Percentiles rank a stretch among this genome's conserved stretches.
These are phyloP conservation scores for Blechomonas ayalai DNA, from an alignment of 208 protist species.

Conservation along the genomic window DNA sequence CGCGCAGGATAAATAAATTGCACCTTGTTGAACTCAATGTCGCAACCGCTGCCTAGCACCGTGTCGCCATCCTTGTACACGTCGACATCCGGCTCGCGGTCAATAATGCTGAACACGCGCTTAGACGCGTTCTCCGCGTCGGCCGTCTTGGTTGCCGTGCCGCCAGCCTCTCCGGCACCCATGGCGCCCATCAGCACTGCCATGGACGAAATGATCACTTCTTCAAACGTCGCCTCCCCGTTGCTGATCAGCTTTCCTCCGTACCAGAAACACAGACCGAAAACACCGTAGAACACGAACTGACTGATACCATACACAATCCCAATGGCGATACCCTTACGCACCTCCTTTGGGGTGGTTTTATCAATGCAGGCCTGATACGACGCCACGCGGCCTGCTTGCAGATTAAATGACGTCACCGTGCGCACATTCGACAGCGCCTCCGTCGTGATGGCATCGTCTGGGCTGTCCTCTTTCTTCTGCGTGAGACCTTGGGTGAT, in stretches of 20 bases:
- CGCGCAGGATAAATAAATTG: constrained; percentile 65
- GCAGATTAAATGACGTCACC: constrained; percentile 68
- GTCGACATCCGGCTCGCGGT: constrained; percentile 64
- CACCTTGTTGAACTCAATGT: constrained; percentile 30
- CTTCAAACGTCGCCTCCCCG: constrained; percentile 53
- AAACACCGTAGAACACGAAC: constrained; percentile 52
- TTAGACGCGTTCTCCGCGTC: constrained; percentile 35
- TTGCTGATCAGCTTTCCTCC: constrained; percentile 56
- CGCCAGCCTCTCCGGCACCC: constrained; percentile 50
- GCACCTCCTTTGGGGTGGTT: constrained; percentile 15
- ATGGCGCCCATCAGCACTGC: constrained; percentile 56
- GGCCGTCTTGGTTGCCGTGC: constrained; percentile 48
- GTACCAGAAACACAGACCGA: constrained; percentile 73
- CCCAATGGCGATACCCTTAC: constrained; percentile 20
- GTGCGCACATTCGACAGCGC: constrained; percentile 66
- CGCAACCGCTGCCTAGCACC: constrained; percentile 33
- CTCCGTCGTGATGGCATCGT: constrained; percentile 62
- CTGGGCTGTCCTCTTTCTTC: constrained; percentile 26
- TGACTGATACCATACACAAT: constrained; percentile 40
- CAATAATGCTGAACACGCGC: constrained; percentile 73
- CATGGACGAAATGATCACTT: constrained; percentile 38
- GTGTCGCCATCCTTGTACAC: constrained; percentile 18
- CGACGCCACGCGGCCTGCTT: constrained; percentile 19
- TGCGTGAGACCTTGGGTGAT: constrained; percentile 31
- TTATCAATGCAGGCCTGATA: constrained; percentile 13